A percentile compares a stretch with the other conserved stretches of the same genome.
phyloP scores from a whole-genome alignment of 108 stramenopile genomes.

The Conticribra guillardii region DNA sequence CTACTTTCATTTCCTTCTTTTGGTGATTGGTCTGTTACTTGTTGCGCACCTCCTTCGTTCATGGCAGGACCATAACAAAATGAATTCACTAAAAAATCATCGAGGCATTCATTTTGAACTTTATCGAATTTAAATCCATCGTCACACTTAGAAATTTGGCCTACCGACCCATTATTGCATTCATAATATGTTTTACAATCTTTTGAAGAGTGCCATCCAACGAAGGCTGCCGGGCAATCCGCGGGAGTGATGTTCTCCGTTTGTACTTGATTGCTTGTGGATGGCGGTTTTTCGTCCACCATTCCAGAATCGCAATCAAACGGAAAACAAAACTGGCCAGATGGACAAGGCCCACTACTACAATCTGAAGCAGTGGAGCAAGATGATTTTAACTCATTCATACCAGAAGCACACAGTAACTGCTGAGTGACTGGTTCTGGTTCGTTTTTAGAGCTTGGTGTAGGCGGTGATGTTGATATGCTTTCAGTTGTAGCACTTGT shows the following conservation, averaged over 20 bases:
- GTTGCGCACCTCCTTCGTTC: background rate
- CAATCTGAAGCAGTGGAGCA: background rate
- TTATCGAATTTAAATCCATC: slow-evolving; percentile 28
- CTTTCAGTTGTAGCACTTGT: background rate
- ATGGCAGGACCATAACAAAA: slow-evolving; percentile 27
- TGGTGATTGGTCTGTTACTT: background rate
- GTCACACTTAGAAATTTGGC: slow-evolving; percentile 10
- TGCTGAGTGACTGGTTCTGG: background rate
- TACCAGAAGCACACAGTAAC: background rate
- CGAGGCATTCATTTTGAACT: slow-evolving; percentile 10
- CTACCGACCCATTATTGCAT: slow-evolving; percentile 16
- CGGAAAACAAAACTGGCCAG: background rate
- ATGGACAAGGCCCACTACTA: background rate
- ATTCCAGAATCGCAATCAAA: background rate
- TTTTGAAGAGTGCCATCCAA: slow-evolving; percentile 23
- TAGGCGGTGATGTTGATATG: background rate
- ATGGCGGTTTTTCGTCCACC: background rate
- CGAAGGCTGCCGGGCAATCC: slow-evolving; percentile 5
- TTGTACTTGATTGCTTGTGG: background rate
- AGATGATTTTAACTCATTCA: background rate
- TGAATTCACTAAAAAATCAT: slow-evolving; percentile 9
- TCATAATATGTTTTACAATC: slow-evolving; percentile 25
- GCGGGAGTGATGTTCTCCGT: background rate
- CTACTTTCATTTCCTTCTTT: background rate
- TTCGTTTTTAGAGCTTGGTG: background rate